Conservation (phyloP, 805 yeast species). For the Starmerella bombicola region DNA sequence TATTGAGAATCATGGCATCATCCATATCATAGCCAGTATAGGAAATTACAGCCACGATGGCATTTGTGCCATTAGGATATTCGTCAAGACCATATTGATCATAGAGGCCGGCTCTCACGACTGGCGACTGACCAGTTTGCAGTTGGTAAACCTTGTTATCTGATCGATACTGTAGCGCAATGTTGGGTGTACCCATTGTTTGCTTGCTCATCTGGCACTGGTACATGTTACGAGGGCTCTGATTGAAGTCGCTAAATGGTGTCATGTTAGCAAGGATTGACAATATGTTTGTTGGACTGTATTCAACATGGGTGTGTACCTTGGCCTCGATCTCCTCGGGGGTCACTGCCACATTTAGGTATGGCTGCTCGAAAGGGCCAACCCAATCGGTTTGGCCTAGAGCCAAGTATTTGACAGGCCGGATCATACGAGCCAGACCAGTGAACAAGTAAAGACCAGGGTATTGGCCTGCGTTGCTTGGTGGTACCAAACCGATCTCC, state of each 20-base stretch:
- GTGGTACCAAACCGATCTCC: slow-evolving; percentile 93
- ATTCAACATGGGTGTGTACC: slow-evolving; percentile 86
- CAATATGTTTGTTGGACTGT: slow-evolving; percentile 83
- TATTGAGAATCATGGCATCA: slow-evolving; percentile 97
- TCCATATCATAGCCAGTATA: slow-evolving; percentile 99
- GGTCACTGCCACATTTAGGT: slow-evolving; percentile 89
- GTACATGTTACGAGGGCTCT: slow-evolving; percentile 98
- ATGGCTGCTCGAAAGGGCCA: slow-evolving; percentile 97
- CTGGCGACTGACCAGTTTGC: slow-evolving; percentile 94
- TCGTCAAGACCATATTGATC: slow-evolving; percentile 97
- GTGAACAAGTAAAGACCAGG: slow-evolving; percentile 91
- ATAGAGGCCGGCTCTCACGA: slow-evolving; percentile 83
- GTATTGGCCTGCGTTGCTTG: slow-evolving; percentile 89
- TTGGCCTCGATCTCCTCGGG: slow-evolving; percentile 77
- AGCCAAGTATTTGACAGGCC: slow-evolving; percentile 89
- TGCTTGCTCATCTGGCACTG: slow-evolving; percentile 99
- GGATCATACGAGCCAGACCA: slow-evolving; percentile 86
- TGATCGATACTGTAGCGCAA: slow-evolving; percentile 79
- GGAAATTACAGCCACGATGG: slow-evolving; percentile 96
- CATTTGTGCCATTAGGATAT: slow-evolving; percentile 96
- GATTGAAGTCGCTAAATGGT: slow-evolving; percentile 96
- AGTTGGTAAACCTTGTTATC: slow-evolving; percentile 88
- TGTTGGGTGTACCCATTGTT: slow-evolving; percentile 99
- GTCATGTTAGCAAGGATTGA: slow-evolving; percentile 94
- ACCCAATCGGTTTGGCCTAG: slow-evolving; percentile 70